Evolutionary conservation across 164 flowering plant genomes (phyloP), one percentile per base, ranked within the genome.

Genomic region (Macadamia integrifolia): DNA sequence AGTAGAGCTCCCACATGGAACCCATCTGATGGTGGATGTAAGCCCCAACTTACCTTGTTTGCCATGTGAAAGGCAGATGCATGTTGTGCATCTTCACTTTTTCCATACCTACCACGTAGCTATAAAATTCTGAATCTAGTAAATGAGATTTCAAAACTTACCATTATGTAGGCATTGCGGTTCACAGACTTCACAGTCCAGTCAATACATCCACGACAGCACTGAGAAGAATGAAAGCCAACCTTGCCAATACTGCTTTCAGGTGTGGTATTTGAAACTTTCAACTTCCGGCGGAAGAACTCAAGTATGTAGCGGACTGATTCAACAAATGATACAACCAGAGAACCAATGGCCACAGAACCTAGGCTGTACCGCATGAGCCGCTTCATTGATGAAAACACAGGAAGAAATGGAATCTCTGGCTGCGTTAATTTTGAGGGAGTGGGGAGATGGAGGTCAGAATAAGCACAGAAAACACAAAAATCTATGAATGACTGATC

Each of bases 141-240:
- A 46, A 46, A 4, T 11, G 50, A 46, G 50, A 1, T 46, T 46
- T 46, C 13, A 46, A 46, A 46, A 57, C 49, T 81, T 84, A 91
- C 98, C 97, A 94, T 89, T 58, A 94, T 90, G 72, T 94, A 94
- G 32, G 97, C 99, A 81, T 92, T 92, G 70, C 88, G 97, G 78
- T 92, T 88, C 59, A 90, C 84, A 6, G 92, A 92, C 74, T 76
- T 85, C 78, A 87, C 75, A 57, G 87, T 90, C 92, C 95, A 92
- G 62, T 86, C 90, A 31, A 86, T 76, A 74, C 86, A 80, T 60
- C 79, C 85, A 71, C 83, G 81, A 70, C 76, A 85, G 69, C 80
- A 75, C 52, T 71, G 72, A 17, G 93, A 86, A 71, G 86, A 73
- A 69, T 85, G 74, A 69, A 69, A 82, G 68, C 68, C 72, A 60